These are phyloP conservation scores for Bipolaris sorokiniana DNA, from an alignment of 2,329 filamentous ascomycete genomes.

Conservation along the genomic window DNA sequence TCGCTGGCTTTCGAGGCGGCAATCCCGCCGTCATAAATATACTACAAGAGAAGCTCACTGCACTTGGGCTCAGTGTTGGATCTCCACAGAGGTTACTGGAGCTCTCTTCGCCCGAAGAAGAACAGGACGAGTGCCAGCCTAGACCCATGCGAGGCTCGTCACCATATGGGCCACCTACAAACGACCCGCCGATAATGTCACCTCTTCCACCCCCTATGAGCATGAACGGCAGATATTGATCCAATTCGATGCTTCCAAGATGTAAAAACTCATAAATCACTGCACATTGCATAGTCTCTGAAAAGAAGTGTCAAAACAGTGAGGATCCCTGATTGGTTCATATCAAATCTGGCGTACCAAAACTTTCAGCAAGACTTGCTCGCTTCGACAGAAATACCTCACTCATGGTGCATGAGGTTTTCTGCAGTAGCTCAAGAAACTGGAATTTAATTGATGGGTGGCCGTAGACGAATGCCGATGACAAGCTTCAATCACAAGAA, in stretches of 20 bases:
- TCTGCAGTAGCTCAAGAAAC: too few species aligned
- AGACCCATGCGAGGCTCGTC: conserved; percentile 29
- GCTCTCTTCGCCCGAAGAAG: conserved; percentile 42
- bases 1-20: conserved; percentile 41
- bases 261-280: neutral
- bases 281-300: neutral
- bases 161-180: conserved; percentile 15
- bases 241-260: neutral
- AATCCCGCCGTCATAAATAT: conserved; percentile 45
- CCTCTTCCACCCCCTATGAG: conserved; percentile 24
- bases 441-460: too few species aligned
- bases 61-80: conserved; percentile 34
- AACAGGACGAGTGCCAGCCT: conserved; percentile 35
- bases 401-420: too few species aligned
- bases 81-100: conserved; percentile 42
- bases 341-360: neutral
- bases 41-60: conserved; percentile 40
- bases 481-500: too few species aligned
- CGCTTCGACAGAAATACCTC: too few species aligned
- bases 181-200: conserved; percentile 17
- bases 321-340: neutral
- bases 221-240: conserved; percentile 18
- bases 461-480: too few species aligned
- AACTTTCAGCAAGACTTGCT: neutral
- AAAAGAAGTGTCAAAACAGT: conserved; percentile 6